Conservation (phyloP, 2,329 filamentous ascomycete species). For the Aspergillus tamarii region DNA sequence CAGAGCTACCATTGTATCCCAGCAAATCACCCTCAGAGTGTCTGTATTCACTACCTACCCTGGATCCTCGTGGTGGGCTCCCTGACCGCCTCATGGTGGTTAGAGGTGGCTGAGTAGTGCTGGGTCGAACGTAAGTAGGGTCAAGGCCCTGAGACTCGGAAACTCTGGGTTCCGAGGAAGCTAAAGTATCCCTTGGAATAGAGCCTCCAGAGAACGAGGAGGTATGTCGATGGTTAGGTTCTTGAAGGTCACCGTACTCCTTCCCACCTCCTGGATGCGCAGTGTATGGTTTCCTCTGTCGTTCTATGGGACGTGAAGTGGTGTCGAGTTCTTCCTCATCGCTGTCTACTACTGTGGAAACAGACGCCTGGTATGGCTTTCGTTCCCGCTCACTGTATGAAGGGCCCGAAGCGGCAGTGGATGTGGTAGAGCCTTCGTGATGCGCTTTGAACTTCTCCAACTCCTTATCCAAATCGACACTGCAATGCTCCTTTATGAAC, state of each 20-base stretch:
- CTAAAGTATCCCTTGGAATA: conserved; percentile 60
- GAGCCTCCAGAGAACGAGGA: conserved; percentile 34
- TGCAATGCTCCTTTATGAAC: conserved; percentile 58
- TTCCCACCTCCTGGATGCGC: conserved; percentile 64
- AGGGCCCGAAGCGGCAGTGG: conserved; percentile 27
- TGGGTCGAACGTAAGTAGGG: conserved; percentile 26
- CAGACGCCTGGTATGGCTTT: conserved; percentile 42
- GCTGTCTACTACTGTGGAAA: conserved; percentile 41
- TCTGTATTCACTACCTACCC: conserved; percentile 30
- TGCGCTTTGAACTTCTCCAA: conserved; percentile 35
- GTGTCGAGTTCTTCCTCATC: conserved; percentile 46
- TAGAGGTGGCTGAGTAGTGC: conserved; percentile 21
- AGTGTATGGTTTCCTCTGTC: conserved; percentile 67
- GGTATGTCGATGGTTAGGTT: conserved; percentile 23
- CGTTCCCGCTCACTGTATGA: conserved; percentile 41
- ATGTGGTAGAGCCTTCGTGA: conserved; percentile 24
- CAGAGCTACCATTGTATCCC: conserved; percentile 24
- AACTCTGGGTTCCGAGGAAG: conserved; percentile 62
- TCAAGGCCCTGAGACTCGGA: conserved; percentile 51
- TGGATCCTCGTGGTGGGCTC: conserved; percentile 36
- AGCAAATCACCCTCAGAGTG: conserved; percentile 41
- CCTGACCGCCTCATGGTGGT: conserved; percentile 26
- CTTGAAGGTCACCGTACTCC: conserved; percentile 49
- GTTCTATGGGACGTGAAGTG: conserved; percentile 60
- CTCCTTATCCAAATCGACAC: conserved; percentile 48